phyloP scores from a whole-genome alignment of 176 grass and related monocot genomes.

The Triticum monococcum region DNA sequence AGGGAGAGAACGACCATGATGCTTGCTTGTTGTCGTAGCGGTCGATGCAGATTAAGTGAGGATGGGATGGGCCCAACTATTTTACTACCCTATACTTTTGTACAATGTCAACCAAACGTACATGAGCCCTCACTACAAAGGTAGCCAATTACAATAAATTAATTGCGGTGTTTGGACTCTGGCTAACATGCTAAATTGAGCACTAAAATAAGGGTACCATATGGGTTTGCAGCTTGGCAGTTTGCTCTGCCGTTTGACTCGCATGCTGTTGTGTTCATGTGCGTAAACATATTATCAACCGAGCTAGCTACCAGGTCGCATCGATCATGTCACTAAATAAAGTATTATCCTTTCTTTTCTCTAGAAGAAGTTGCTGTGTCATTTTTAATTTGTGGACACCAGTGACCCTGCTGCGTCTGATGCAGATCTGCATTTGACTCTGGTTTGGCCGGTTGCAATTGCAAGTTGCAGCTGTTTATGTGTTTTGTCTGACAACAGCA shows the following conservation, averaged over 20 bases:
- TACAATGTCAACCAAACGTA: constrained; percentile 36
- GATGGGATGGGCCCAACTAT: constrained; percentile 19
- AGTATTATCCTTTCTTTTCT: neutral
- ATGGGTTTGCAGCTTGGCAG: constrained; percentile 14
- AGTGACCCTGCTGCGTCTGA: neutral
- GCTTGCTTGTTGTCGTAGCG: constrained; percentile 7
- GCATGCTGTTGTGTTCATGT: neutral
- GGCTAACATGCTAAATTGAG: neutral
- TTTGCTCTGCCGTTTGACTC: constrained; percentile 10
- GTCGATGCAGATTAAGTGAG: constrained; percentile 31
- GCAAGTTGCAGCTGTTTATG: neutral
- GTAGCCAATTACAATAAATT: neutral
- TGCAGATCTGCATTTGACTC: constrained; percentile 50
- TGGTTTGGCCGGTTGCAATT: constrained; percentile 19
- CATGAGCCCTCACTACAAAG: neutral
- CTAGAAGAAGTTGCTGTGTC: neutral
- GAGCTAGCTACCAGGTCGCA: constrained; percentile 10
- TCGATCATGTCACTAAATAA: neutral
- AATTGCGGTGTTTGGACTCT: constrained; percentile 1
- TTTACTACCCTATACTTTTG: neutral
- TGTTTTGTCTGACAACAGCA: constrained; percentile 6
- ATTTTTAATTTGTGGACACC: constrained; percentile 2
- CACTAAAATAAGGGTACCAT: neutral
- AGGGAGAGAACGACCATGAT: constrained; percentile 3
- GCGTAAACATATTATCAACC: neutral